Conservation (phyloP, 2,329 filamentous ascomycete species). For the Cercospora zeae-maydis region DNA sequence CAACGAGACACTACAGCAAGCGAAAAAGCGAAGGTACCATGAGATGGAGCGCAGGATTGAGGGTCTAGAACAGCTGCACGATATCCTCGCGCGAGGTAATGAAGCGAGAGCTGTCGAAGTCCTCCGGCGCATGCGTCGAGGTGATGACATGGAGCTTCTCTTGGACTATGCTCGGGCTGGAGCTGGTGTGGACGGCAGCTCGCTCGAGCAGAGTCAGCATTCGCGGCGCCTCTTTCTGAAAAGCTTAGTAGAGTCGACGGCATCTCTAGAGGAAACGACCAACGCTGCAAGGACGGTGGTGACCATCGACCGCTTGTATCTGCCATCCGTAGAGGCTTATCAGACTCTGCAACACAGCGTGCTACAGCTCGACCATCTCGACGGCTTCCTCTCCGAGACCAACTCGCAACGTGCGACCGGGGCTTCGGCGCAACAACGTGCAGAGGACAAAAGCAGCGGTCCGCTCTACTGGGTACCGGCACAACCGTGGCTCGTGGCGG, state of each 20-base stretch:
- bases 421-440: not conserved
- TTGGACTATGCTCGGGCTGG: not conserved
- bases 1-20: conserved; percentile 7
- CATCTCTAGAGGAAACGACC: not conserved
- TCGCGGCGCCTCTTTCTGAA: not conserved
- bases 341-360: not conserved
- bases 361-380: not conserved
- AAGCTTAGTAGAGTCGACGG: conserved; percentile 4
- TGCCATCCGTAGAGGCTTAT: conserved; percentile 2
- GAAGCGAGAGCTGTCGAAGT: not conserved
- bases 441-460: not conserved
- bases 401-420: not conserved
- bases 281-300: not conserved
- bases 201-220: not conserved
- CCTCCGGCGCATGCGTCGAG: conserved; percentile 5
- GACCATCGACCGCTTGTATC: not conserved
- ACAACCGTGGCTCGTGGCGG: conserved; percentile 3
- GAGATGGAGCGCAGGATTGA: not conserved
- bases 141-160: conserved; percentile 1
- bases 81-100: not conserved
- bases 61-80: not conserved
- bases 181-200: not conserved
- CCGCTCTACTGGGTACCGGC: conserved; percentile 6
- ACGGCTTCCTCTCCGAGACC: not conserved
- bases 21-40: not conserved